These are phyloP conservation scores for Penicillium sp. DNA, from an alignment of 2,329 filamentous ascomycete genomes.

Conservation along the genomic window DNA sequence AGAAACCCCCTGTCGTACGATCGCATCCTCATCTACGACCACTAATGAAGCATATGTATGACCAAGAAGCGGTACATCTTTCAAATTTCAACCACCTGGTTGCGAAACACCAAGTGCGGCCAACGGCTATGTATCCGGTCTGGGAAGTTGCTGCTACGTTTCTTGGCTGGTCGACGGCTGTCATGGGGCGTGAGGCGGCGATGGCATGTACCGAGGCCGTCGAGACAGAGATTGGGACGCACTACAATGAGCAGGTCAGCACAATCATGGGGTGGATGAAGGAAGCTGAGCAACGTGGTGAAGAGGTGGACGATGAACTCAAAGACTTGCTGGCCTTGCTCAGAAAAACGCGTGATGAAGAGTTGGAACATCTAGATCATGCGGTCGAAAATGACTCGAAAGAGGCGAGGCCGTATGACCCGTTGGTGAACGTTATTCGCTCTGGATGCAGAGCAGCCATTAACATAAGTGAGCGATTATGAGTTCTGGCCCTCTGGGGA, in stretches of 20 bases:
- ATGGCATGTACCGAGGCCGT: constrained; percentile 99
- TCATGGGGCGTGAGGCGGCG: constrained; percentile 86
- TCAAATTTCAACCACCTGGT: constrained; percentile 78
- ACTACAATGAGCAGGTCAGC: constrained; percentile 91
- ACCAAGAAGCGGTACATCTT: constrained; percentile 88
- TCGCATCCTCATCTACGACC: constrained; percentile 83
- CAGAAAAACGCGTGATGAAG: constrained; percentile 84
- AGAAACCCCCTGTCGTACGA: constrained; percentile 74
- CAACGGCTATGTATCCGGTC: constrained; percentile 85
- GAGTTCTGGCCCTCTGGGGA: neutral
- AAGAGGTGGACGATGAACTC: constrained; percentile 76
- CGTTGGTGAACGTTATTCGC: constrained; percentile 80
- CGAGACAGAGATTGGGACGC: constrained; percentile 93
- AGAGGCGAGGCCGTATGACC: constrained; percentile 82
- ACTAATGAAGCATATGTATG: constrained; percentile 96
- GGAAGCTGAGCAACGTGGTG: constrained; percentile 70
- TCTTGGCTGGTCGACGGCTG: constrained; percentile 82
- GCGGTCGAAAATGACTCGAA: constrained; percentile 91
- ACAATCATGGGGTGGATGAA: constrained; percentile 75
- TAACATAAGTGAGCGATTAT: constrained; percentile 65
- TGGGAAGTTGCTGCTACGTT: constrained; percentile 79
- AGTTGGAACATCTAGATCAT: constrained; percentile 93
- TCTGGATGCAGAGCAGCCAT: constrained; percentile 91
- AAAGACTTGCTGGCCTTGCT: constrained; percentile 67
- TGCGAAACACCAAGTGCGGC: constrained; percentile 81